Evolutionary conservation across 2,329 filamentous ascomycete species (phyloP).

Genomic region (Torrubiella hemipterigena): DNA sequence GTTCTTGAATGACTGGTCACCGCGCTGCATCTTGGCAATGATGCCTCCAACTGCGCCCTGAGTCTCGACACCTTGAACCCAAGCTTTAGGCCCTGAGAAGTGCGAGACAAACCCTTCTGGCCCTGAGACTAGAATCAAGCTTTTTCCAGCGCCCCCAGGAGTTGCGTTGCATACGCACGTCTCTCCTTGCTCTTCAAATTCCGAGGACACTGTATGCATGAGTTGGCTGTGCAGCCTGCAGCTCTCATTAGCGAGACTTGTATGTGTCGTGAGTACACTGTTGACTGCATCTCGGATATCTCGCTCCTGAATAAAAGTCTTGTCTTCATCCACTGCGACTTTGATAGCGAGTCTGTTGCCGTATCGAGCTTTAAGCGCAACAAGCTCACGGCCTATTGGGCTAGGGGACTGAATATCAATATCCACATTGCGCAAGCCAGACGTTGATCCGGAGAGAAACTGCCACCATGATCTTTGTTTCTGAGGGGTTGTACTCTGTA

Average conservation of each 20-base stretch:
- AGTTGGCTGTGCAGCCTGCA: slow-evolving; percentile 6
- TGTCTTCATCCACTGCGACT: slow-evolving; percentile 76
- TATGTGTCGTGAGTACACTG: not conserved
- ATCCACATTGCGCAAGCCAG: slow-evolving; percentile 9
- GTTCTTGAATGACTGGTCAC: slow-evolving; percentile 19
- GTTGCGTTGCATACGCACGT: not conserved
- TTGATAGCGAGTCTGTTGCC: slow-evolving; percentile 49
- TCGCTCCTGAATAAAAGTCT: slow-evolving; percentile 46
- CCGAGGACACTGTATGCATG: slow-evolving; percentile 3
- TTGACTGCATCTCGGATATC: slow-evolving; percentile 29
- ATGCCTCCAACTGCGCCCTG: slow-evolving; percentile 67
- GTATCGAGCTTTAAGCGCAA: slow-evolving; percentile 45
- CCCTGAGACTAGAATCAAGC: slow-evolving; percentile 74
- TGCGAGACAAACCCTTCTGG: slow-evolving; percentile 80
- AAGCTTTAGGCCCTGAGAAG: slow-evolving; percentile 69
- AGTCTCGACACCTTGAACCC: slow-evolving; percentile 57
- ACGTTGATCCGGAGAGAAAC: slow-evolving; percentile 10
- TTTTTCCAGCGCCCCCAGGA: slow-evolving; percentile 28
- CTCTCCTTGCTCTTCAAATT: slow-evolving; percentile 4
- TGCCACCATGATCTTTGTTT: slow-evolving; percentile 13
- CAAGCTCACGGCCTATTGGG: slow-evolving; percentile 49
- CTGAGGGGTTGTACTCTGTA: slow-evolving; percentile 19
- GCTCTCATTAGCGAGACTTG: not conserved
- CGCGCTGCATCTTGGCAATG: slow-evolving; percentile 45
- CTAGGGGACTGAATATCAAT: slow-evolving; percentile 18